Conservation (phyloP, 2,329 filamentous ascomycete genomes). For the Trichoderma breve region DNA sequence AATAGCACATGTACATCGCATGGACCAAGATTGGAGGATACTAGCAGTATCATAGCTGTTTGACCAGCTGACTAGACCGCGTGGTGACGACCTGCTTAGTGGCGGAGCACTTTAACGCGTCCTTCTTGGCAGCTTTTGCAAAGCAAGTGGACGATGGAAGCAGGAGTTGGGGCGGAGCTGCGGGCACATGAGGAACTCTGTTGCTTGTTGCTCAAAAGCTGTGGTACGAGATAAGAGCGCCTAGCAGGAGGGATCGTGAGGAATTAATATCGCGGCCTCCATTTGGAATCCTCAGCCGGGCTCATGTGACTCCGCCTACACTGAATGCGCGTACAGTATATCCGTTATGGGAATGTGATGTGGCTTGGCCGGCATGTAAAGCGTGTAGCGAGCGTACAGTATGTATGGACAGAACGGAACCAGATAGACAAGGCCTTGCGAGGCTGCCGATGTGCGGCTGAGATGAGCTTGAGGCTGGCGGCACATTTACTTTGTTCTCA, state of each 20-base stretch:
- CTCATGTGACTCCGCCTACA: neutral
- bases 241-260: neutral
- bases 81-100: neutral
- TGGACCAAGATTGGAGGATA: neutral
- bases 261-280: neutral
- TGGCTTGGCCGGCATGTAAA: neutral
- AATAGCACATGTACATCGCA: neutral
- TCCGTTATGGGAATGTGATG: neutral
- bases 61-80: slow-evolving; percentile 9
- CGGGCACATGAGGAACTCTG: neutral
- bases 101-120: neutral
- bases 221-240: neutral
- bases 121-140: neutral
- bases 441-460: neutral
- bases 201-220: neutral
- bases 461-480: neutral
- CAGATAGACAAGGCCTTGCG: neutral
- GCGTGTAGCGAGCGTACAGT: neutral
- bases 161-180: neutral
- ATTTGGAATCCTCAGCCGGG: neutral
- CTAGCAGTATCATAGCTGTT: neutral
- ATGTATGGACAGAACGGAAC: neutral
- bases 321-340: neutral
- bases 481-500: neutral
- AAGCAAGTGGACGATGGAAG: neutral